Conservation (phyloP, 495 filamentous ascomycete genomes). For the Trichoderma parareesei region DNA sequence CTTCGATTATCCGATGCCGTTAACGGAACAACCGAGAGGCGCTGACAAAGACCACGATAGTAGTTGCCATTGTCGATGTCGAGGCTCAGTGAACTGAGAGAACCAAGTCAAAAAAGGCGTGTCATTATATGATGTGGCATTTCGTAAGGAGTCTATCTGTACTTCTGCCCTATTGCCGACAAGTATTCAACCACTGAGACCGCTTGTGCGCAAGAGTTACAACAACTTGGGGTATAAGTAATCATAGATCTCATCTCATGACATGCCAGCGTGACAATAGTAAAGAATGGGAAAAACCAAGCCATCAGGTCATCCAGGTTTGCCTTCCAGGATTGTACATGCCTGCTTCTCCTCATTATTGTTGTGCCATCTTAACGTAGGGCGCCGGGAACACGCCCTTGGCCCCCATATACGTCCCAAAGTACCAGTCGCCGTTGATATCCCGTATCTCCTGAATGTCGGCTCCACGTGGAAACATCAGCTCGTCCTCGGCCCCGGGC, state of each 20-base stretch:
- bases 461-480: constrained; percentile 73
- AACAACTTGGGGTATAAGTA: no score
- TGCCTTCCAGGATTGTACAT: neutral
- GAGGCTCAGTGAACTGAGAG: no score
- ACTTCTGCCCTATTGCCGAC: no score
- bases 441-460: constrained; percentile 73
- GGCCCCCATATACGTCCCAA: constrained; percentile 68
- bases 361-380: constrained; percentile 48
- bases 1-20: neutral
- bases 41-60: neutral
- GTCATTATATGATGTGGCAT: no score
- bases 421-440: constrained; percentile 81
- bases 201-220: neutral
- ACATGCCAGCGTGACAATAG: no score
- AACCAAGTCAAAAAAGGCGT: no score
- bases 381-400: constrained; percentile 68
- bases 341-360: neutral
- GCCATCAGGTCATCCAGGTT: neutral
- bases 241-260: neutral
- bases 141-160: no score
- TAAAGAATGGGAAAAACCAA: no score
- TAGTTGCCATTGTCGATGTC: neutral
- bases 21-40: no score
- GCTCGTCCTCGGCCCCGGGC: constrained; percentile 53
- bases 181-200: neutral